Evolutionary conservation across 805 yeast species (phyloP).

Genomic region (Saccharomyces paradoxus): DNA sequence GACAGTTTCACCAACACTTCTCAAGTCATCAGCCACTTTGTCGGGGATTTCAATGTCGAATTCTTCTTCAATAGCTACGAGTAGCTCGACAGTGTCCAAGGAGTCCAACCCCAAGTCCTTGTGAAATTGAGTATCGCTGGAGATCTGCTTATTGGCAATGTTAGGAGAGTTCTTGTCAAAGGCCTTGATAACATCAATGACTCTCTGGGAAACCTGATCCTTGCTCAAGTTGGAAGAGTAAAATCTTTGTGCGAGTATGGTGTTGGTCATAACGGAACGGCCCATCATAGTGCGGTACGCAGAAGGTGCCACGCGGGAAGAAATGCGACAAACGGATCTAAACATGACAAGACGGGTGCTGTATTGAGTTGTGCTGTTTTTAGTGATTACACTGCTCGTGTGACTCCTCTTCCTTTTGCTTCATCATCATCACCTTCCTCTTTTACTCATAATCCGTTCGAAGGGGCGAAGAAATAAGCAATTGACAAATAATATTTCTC

Average conservation of each 20-base stretch:
- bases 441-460: neutral
- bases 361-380: neutral
- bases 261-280: neutral
- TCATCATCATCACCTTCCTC: neutral
- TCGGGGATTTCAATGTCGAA: conserved; percentile 80
- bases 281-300: neutral
- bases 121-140: conserved; percentile 39
- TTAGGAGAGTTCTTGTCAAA: conserved; percentile 44
- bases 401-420: neutral
- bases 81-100: conserved; percentile 87
- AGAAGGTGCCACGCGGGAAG: neutral
- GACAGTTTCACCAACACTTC: conserved; percentile 88
- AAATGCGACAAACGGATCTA: neutral
- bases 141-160: conserved; percentile 10
- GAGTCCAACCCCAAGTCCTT: conserved; percentile 66
- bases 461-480: neutral
- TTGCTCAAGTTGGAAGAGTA: conserved; percentile 53
- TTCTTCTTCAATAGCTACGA: conserved; percentile 93
- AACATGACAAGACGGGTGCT: neutral
- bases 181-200: conserved; percentile 65
- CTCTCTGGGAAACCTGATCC: conserved; percentile 76
- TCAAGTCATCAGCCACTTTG: conserved; percentile 86
- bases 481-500: neutral
- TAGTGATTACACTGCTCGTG: neutral
- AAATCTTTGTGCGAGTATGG: conserved; percentile 15